Base-by-base conservation (phyloP, 2,329 filamentous ascomycete genomes). In the Cladosporium sp. region DNA sequence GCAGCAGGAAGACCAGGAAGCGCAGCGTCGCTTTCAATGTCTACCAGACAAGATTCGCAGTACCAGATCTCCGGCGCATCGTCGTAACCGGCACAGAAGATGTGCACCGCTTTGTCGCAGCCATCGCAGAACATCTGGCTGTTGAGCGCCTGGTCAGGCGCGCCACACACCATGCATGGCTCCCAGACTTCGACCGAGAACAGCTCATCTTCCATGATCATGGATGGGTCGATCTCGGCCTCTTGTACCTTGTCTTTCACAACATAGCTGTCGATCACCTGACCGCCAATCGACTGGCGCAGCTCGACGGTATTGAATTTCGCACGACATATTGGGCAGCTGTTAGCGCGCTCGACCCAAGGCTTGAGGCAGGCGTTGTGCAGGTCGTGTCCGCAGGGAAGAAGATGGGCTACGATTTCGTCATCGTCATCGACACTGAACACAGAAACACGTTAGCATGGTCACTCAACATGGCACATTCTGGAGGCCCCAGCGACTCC, bases 261-360 rank as follows among this genome's bases (percentile, higher is more conserved):
- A 45, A 77, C 69, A 70, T 87, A 88, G 19, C 83, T 84, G 25
- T 83, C 84, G 36, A 82, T 67, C 8, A 83, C 78, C 2, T 79
- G 74, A 5, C 84, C 85, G 80, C 90, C 89, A 69, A 92, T 77
- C 66, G 82, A 85, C 70, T 89, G 85, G 74, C 88, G 88, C 62
- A 99, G 86, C 72, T 94, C 86, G 65, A 99, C 92, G 67, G 88
- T 78, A 75, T 97, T 93, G 79, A 99, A 97, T 63, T 84, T 86
- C 68, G 90, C 89, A 66, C 94, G 89, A 76, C 94, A 99, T 74
- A 99, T 96, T 47, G 94, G 94, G 75, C 94, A 99, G 72, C 92
- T 97, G 76, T 97, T 99, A 64, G 94, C 93, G 74, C 95, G 89
- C 76, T 95, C 90, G 47, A 93, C 91, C 94, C 94, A 99, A 66